Conservation (phyloP, 2,329 filamentous ascomycete species). For the Hypoxylon sp. region DNA sequence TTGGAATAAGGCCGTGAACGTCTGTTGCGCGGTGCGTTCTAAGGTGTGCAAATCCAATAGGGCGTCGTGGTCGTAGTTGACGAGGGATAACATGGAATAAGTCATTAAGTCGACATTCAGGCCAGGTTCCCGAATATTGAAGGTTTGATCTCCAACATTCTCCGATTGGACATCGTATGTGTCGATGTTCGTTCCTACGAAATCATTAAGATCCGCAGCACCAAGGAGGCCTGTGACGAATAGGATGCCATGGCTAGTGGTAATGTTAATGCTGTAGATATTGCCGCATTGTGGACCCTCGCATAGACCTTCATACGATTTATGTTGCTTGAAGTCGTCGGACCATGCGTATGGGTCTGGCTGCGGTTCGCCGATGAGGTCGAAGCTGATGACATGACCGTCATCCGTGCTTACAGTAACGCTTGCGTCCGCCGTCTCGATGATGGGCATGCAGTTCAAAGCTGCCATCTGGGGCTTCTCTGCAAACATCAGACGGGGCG, state of each 20-base stretch:
- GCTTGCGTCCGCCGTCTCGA: conserved; percentile 32
- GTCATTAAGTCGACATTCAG: conserved; percentile 39
- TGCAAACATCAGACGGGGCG: conserved; percentile 27
- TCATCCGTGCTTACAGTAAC: conserved; percentile 33
- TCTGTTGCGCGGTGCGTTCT: conserved; percentile 26
- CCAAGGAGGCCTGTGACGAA: conserved; percentile 34
- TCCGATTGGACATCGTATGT: conserved; percentile 10
- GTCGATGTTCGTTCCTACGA: conserved; percentile 9
- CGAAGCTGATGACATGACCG: conserved; percentile 21
- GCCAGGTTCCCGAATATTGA: conserved; percentile 36
- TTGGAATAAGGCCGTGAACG: conserved; percentile 39
- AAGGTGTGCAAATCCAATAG: conserved; percentile 27
- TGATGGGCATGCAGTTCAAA: conserved; percentile 40
- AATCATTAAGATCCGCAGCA: conserved; percentile 30
- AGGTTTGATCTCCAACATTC: conserved; percentile 33
- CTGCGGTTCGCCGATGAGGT: conserved; percentile 16
- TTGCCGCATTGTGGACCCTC: neutral
- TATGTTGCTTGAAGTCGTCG: conserved; percentile 23
- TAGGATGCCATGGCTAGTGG: conserved; percentile 34
- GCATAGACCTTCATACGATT: conserved; percentile 5
- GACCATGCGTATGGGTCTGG: conserved; percentile 26
- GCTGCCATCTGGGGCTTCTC: conserved; percentile 37
- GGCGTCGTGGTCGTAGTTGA: conserved; percentile 28
- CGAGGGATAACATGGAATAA: conserved; percentile 42
- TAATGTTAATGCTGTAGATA: conserved; percentile 26